phyloP scores from a whole-genome alignment of 2,329 filamentous ascomycete species.

The Aspergillus quadrilineatus region DNA sequence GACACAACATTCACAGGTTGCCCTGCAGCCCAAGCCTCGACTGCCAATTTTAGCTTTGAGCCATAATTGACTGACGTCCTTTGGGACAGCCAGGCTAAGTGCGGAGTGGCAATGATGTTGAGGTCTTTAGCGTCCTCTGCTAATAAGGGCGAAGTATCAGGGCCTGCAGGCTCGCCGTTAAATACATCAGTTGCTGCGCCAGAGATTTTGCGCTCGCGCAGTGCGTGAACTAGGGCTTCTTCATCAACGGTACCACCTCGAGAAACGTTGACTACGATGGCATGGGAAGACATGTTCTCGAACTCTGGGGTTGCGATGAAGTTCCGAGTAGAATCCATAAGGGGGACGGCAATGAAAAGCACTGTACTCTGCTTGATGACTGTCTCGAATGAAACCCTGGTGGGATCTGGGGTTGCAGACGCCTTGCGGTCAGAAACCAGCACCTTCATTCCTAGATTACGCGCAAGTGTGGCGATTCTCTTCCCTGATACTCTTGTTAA shows the following conservation, averaged over 20 bases:
- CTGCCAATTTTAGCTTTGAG: conserved; percentile 45
- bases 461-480: conserved; percentile 46
- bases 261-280: conserved; percentile 51
- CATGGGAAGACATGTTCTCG: conserved; percentile 44
- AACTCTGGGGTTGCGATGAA: conserved; percentile 43
- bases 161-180: conserved; percentile 47
- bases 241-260: conserved; percentile 55
- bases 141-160: conserved; percentile 46
- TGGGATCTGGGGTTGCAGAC: conserved; percentile 15
- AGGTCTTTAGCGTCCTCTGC: conserved; percentile 45
- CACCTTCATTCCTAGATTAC: conserved; percentile 50
- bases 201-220: conserved; percentile 47
- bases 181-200: conserved; percentile 56
- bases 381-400: conserved; percentile 29
- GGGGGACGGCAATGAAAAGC: conserved; percentile 33
- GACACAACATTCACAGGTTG: conserved; percentile 22
- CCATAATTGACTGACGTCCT: conserved; percentile 50
- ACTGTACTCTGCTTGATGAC: conserved; percentile 32
- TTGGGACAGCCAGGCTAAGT: conserved; percentile 55
- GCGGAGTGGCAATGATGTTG: conserved; percentile 53
- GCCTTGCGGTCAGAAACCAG: conserved; percentile 50
- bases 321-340: conserved; percentile 33
- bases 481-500: conserved; percentile 29
- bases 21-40: conserved; percentile 48
- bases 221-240: conserved; percentile 46